Base-by-base conservation (phyloP, 179 eudicot species). In the Beta lomatogona region DNA sequence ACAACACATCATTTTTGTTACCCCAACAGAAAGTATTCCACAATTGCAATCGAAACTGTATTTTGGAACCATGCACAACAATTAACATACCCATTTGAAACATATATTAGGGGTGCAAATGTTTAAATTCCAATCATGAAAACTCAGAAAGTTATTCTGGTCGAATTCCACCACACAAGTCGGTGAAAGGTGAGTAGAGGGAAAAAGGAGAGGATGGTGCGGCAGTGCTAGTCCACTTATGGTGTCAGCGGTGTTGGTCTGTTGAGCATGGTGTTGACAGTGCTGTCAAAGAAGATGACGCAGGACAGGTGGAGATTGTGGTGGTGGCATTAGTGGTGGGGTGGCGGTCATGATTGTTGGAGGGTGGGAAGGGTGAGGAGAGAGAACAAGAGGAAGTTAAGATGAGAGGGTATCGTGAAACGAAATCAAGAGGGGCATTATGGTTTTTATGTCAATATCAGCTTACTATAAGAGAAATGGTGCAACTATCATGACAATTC, bases 401-500 rank as follows among this genome's bases (percentile, higher is more conserved):
- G 10, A 60, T 60, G 65, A 60, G 65, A n/a, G 65, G 31, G 31
- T 28, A 60, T 5, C 19, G 10, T 60, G 10, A 60, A 60, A n/a
- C 31, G 6, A 9, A 60, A 60, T n/a, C 28, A 8, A 7, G 21
- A n/a, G 21, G 11, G 28, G 65, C 65, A 60, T n/a, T 60, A 9
- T n/a, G 65, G 65, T 60, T 8, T n/a, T 60, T 60, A 60, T 5
- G 10, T 22, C 65, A 60, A 60, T 8, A 60, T n/a, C 1, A 28
- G 21, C 16, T 60, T 19, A 59, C 65, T 60, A 60, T 60, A 21
- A 48, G 53, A 1, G 53, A 48, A 48, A 60, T n/a, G 65, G 65
- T 60, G 65, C 65, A 60, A 60, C 65, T n/a, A n/a, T 60, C 21
- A n/a, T 60, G 65, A 60, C 65, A 60, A 60, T 60, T 60, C 65